Conservation (phyloP, 495 filamentous ascomycete species). For the Cercophora newfieldiana region DNA sequence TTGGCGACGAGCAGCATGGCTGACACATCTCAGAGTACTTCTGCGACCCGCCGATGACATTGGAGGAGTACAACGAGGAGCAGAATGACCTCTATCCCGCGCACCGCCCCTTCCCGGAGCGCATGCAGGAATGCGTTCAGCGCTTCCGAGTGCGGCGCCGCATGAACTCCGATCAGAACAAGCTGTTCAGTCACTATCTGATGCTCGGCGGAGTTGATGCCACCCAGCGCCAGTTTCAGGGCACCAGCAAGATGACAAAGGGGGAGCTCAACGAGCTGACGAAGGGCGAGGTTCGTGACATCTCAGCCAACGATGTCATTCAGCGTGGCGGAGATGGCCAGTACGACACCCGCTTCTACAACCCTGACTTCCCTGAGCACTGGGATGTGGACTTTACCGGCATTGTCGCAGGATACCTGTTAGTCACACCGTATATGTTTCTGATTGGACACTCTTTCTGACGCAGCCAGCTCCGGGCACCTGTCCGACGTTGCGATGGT, state of each 20-base stretch:
- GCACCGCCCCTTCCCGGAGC: constrained; percentile 39
- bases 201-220: constrained; percentile 78
- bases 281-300: constrained; percentile 61
- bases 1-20: background rate
- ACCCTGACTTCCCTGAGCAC: constrained; percentile 44
- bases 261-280: constrained; percentile 53
- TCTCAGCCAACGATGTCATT: constrained; percentile 62
- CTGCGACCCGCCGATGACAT: constrained; percentile 75
- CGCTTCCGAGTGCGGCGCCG: constrained; percentile 76
- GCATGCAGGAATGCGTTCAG: constrained; percentile 83
- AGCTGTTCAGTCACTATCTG: constrained; percentile 77
- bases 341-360: constrained; percentile 42
- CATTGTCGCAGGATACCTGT: constrained; percentile 80
- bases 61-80: constrained; percentile 62
- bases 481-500: constrained; percentile 21
- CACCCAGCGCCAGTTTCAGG: constrained; percentile 65
- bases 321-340: constrained; percentile 31
- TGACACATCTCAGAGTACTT: constrained; percentile 56
- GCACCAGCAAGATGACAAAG: constrained; percentile 54
- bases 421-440: constrained; percentile 21
- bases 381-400: constrained; percentile 80
- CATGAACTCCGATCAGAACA: constrained; percentile 59
- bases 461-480: constrained; percentile 21
- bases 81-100: constrained; percentile 28
- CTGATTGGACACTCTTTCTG: background rate